Evolutionary conservation across 306 rosid genomes (phyloP), one percentile per base, ranked within the genome.

Genomic region (Vigna reflexopilosa): DNA sequence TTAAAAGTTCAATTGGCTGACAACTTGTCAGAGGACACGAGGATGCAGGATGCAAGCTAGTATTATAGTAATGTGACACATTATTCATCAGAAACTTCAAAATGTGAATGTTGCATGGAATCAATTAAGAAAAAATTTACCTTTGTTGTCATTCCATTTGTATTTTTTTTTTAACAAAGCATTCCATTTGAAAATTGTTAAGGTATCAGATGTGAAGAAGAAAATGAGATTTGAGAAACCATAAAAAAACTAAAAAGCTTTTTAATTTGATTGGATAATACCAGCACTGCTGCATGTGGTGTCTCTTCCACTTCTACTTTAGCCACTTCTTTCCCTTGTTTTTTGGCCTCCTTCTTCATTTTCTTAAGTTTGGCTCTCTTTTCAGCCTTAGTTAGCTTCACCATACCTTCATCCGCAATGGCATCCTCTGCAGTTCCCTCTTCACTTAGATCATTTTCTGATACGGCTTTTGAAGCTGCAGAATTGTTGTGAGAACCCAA

Each of bases 201-300:
- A 4, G 34, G 24, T 5, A 51, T 78, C 24, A 52, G 36, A 34
- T 52, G 16, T 9, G 19, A 22, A 73, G 40, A 81, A 24, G 34
- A 26, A 63, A 64, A 22, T 17, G 17, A 45, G 42, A 24, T 26
- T 34, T n/a, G n/a, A 50, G n/a, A 50, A 65, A 71, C 52, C 54
- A 71, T 36, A 54, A 75, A 51, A 72, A 79, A 47, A 79, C 28
- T 75, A 15, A 79, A 69, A 51, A 2, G 62, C 36, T 36, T 62
- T 52, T 63, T 20, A 70, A 78, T 50, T 48, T n/a, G 40, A 44
- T 75, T 45, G 20, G 20, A 80, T 12, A 72, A 76, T 95, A 93
- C 99, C 98, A 93, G 80, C 20, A 88, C 94, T 9, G 93, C 87
- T 17, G 97, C 91, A 81, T 93, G 99, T 26, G 97, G 85, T 26